Conservation (phyloP, 495 filamentous ascomycete species). For the Penicillium ucsense region DNA sequence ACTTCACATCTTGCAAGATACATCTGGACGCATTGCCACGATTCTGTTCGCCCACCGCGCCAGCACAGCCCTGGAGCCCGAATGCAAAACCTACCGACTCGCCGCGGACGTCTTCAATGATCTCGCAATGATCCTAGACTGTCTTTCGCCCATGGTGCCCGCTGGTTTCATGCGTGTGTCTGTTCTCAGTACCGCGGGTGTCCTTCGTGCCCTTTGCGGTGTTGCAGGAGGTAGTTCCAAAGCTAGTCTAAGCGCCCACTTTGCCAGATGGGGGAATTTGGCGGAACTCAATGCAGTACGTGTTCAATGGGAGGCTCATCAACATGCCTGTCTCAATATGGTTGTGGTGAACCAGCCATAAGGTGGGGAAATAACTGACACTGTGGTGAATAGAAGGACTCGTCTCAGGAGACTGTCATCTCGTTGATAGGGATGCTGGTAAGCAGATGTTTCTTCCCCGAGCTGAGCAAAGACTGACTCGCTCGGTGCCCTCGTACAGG, state of each 20-base stretch:
- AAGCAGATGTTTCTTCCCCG: slow-evolving; percentile 13
- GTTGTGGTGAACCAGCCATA: neutral
- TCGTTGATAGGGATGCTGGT: slow-evolving; percentile 84
- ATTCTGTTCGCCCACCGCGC: slow-evolving; percentile 83
- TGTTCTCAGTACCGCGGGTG: slow-evolving; percentile 64
- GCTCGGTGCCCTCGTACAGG: slow-evolving; percentile 25
- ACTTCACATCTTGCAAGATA: slow-evolving; percentile 77
- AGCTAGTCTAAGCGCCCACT: slow-evolving; percentile 85
- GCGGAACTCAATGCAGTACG: slow-evolving; percentile 84
- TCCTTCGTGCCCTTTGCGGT: slow-evolving; percentile 75
- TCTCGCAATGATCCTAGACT: slow-evolving; percentile 78
- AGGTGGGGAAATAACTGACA: neutral
- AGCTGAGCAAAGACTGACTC: too few relatives aligned
- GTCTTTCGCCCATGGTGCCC: slow-evolving; percentile 72
- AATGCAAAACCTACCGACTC: slow-evolving; percentile 90
- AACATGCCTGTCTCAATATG: too few relatives aligned
- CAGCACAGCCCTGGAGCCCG: slow-evolving; percentile 81
- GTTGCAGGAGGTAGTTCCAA: slow-evolving; percentile 86
- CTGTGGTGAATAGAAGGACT: slow-evolving; percentile 56
- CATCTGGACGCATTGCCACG: slow-evolving; percentile 74
- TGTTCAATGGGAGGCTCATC: neutral
- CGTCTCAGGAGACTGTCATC: slow-evolving; percentile 91
- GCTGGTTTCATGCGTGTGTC: slow-evolving; percentile 51
- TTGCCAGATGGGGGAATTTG: slow-evolving; percentile 78
- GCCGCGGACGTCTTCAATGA: slow-evolving; percentile 92